These are phyloP conservation scores for Thinopyrum elongatum DNA, from an alignment of 176 grass and related monocot genomes.

Conservation along the genomic window DNA sequence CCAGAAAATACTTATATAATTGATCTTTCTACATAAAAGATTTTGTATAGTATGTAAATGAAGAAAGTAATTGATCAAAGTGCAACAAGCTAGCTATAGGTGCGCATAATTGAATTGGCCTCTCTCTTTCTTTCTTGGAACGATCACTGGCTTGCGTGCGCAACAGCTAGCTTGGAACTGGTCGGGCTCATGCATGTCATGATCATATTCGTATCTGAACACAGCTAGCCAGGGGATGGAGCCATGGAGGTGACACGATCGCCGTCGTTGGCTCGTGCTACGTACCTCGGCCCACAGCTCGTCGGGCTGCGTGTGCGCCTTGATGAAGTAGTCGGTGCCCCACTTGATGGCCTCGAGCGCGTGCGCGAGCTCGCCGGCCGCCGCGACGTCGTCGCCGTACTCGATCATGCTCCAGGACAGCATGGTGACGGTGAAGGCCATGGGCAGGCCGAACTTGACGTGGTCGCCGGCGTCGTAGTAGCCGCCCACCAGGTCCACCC, in stretches of 20 bases:
- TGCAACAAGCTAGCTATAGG: neutral
- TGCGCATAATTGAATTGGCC: conserved; percentile 33
- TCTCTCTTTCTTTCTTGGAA: neutral
- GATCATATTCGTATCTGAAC: neutral
- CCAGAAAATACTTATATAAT: neutral
- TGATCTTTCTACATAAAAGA: neutral
- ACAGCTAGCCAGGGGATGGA: neutral
- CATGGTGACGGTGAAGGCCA: conserved; percentile 91
- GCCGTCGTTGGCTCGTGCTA: neutral
- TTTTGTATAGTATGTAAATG: too few species aligned
- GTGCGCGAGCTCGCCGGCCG: conserved; percentile 62
- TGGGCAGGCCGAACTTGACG: conserved; percentile 87
- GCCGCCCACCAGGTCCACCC: conserved; percentile 77
- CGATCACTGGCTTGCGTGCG: neutral
- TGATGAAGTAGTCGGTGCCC: conserved; percentile 92
- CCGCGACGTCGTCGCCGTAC: conserved; percentile 58
- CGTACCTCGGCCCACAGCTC: conserved; percentile 87
- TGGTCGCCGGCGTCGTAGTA: conserved; percentile 93
- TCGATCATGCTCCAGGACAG: conserved; percentile 79
- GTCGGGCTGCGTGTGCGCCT: conserved; percentile 68
- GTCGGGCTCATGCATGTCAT: neutral
- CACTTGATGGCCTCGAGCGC: conserved; percentile 78
- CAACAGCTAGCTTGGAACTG: conserved; percentile 15
- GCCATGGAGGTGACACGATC: neutral
- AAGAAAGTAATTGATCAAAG: neutral